Percentiles rank a stretch among this genome's conserved stretches.
Conservation (phyloP, 108 stramenopile genomes). For the Parietichytrium sp. region DNA sequence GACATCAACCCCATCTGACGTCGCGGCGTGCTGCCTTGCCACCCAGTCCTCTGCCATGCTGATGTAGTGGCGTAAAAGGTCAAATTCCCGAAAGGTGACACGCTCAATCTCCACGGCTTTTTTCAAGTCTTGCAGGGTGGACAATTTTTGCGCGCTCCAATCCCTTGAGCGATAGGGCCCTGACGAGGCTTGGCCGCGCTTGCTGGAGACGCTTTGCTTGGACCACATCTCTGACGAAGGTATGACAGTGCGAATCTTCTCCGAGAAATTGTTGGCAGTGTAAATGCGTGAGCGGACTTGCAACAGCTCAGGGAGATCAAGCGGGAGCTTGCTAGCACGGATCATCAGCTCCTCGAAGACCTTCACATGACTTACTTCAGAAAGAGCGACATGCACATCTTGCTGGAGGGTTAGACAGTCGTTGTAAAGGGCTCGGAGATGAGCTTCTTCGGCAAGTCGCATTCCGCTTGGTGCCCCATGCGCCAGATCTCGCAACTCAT, state of each 20-base stretch:
- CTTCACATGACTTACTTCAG: neutral
- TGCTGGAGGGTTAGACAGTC: neutral
- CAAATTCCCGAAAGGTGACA: neutral
- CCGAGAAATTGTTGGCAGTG: neutral
- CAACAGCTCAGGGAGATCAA: neutral
- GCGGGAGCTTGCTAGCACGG: constrained; percentile 8
- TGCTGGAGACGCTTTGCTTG: too few relatives aligned
- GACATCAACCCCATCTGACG: neutral
- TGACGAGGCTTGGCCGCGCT: too few relatives aligned
- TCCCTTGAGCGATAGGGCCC: too few relatives aligned
- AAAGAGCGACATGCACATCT: neutral
- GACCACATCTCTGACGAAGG: too few relatives aligned
- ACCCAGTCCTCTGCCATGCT: neutral
- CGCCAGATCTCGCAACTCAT: neutral
- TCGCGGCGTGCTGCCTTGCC: neutral
- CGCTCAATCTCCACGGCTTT: too few relatives aligned
- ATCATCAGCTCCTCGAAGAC: neutral
- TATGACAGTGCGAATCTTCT: neutral
- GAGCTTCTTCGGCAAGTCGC: neutral
- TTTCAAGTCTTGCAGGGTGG: too few relatives aligned
- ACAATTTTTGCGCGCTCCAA: too few relatives aligned
- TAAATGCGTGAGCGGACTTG: neutral
- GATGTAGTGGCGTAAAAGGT: neutral
- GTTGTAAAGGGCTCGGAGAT: neutral
- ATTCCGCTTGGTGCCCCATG: neutral